Conservation (phyloP, 306 rosid genomes). For the Chamaecrista fasciculata region DNA sequence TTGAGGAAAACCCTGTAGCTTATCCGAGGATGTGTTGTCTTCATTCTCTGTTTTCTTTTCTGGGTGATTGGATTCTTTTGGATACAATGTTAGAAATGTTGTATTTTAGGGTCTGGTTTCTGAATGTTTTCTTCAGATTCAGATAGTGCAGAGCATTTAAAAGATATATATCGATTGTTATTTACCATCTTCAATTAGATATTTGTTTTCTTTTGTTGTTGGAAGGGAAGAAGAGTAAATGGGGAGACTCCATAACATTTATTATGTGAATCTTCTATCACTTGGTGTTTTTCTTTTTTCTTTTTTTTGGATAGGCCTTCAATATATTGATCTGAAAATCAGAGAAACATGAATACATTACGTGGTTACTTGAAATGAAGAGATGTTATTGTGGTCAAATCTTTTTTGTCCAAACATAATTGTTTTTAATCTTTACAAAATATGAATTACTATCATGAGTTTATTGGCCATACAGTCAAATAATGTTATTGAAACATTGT, state of each 20-base stretch:
- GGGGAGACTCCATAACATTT: neutral
- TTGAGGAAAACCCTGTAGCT: no score
- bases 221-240: slow-evolving; percentile 1
- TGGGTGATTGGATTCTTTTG: no score
- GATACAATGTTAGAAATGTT: no score
- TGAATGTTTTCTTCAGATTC: no score
- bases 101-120: no score
- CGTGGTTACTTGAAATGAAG: neutral
- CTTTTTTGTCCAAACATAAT: no score
- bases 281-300: no score
- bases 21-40: no score
- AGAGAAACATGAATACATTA: neutral
- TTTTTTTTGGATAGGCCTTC: neutral
- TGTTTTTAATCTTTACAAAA: neutral
- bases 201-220: slow-evolving; percentile 19
- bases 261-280: neutral
- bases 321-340: neutral
- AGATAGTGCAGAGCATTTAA: no score
- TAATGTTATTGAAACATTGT: neutral
- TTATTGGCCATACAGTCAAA: neutral
- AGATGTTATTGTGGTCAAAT: neutral
- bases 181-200: no score
- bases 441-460: neutral
- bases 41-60: no score
- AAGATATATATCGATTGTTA: no score